phyloP scores from a whole-genome alignment of 2,329 filamentous ascomycete genomes.

The Phialophora chinensis region DNA sequence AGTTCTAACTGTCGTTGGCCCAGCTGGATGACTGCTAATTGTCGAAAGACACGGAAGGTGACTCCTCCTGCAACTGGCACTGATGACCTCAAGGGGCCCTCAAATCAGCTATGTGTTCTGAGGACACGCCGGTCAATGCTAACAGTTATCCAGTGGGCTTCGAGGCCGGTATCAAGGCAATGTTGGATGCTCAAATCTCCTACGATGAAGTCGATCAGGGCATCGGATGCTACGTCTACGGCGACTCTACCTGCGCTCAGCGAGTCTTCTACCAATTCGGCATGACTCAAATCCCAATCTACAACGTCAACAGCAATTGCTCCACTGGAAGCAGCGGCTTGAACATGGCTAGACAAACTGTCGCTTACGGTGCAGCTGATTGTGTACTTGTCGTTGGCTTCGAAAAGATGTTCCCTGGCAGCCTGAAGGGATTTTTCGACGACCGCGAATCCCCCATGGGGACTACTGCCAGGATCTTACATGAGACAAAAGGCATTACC shows the following conservation, averaged over 20 bases:
- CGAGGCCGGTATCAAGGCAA: slow-evolving; percentile 42
- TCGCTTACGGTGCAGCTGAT: slow-evolving; percentile 52
- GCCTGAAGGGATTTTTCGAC: slow-evolving; percentile 78
- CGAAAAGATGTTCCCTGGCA: slow-evolving; percentile 95
- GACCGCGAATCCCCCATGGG: slow-evolving; percentile 77
- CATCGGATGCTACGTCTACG: slow-evolving; percentile 2
- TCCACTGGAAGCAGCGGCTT: not conserved
- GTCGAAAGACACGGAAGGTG: too few species aligned
- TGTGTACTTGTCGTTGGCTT: slow-evolving; percentile 91
- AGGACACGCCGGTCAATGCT: too few species aligned
- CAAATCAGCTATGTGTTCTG: too few species aligned
- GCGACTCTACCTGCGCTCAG: slow-evolving; percentile 5
- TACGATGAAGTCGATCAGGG: slow-evolving; percentile 10
- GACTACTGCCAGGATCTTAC: too few species aligned
- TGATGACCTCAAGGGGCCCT: too few species aligned
- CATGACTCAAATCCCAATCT: slow-evolving; percentile 13
- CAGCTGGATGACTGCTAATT: too few species aligned
- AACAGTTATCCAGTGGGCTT: slow-evolving; percentile 31
- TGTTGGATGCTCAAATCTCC: slow-evolving; percentile 62
- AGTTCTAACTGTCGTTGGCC: too few species aligned
- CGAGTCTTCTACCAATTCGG: slow-evolving; percentile 13
- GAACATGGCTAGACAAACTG: too few species aligned
- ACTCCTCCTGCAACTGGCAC: too few species aligned
- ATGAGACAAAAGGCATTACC: slow-evolving; percentile 54
- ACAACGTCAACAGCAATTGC: slow-evolving; percentile 7